Conservation (phyloP, 2,329 filamentous ascomycete genomes). For the Aureobasidium sp. region DNA sequence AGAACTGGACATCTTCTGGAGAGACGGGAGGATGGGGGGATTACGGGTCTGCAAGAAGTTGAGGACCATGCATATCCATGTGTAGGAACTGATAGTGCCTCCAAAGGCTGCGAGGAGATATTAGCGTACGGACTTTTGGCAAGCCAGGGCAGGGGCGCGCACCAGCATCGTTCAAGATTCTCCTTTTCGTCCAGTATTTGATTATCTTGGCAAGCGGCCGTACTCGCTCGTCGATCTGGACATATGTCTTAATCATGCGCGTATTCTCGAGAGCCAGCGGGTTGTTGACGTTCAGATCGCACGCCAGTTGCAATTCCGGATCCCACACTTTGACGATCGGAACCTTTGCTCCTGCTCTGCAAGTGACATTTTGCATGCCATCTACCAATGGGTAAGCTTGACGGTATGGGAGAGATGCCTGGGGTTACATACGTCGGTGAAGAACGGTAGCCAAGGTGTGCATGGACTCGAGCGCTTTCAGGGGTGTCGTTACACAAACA, state of each 20-base stretch:
- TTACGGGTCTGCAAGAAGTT: constrained; percentile 87
- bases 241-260: constrained; percentile 94
- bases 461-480: constrained; percentile 80
- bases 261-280: constrained; percentile 92
- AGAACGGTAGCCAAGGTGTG: constrained; percentile 85
- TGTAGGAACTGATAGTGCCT: constrained; percentile 93
- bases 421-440: constrained; percentile 62
- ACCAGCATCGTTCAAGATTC: constrained; percentile 95
- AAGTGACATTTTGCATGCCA: constrained; percentile 95
- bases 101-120: constrained; percentile 60
- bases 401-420: background rate
- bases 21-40: constrained; percentile 74
- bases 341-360: constrained; percentile 89
- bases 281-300: constrained; percentile 99
- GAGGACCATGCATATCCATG: constrained; percentile 98
- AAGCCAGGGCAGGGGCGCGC: constrained; percentile 34
- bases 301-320: constrained; percentile 78
- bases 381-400: constrained; percentile 45
- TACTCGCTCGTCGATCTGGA: constrained; percentile 85
- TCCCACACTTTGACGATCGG: constrained; percentile 99
- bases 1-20: constrained; percentile 67
- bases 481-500: constrained; percentile 90
- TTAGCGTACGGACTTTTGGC: constrained; percentile 4
- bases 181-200: constrained; percentile 92
- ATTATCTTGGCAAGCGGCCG: constrained; percentile 91